phyloP scores from a whole-genome alignment of 306 rosid species.

The Cucumis hystrix region DNA sequence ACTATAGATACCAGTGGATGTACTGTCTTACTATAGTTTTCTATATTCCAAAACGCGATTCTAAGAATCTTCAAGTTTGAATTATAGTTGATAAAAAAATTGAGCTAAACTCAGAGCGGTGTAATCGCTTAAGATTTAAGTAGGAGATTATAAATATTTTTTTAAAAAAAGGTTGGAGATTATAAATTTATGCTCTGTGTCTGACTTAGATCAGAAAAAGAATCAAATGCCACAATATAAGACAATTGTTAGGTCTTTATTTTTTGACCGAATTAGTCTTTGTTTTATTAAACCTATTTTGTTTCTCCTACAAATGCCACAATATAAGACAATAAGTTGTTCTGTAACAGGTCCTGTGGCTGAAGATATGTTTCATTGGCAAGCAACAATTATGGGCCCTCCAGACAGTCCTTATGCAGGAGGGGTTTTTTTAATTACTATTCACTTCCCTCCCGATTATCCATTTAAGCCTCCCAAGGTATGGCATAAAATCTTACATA shows the following conservation, averaged over 20 bases:
- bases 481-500: background rate
- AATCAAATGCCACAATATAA: background rate
- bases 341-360: constrained; percentile 60
- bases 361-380: constrained; percentile 90
- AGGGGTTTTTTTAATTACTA: constrained; percentile 64
- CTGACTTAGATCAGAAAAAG: background rate
- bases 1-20: background rate
- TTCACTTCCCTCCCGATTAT: constrained; percentile 87
- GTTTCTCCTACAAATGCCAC: background rate
- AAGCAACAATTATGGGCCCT: constrained; percentile 85
- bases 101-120: background rate
- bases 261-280: background rate
- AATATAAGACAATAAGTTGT: background rate
- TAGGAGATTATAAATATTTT: background rate
- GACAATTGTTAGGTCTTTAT: background rate
- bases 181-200: background rate
- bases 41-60: background rate
- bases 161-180: too few relatives aligned
- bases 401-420: constrained; percentile 82
- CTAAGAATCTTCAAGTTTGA: background rate
- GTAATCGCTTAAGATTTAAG: background rate
- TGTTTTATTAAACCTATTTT: background rate
- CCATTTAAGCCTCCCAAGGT: constrained; percentile 86
- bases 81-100: background rate
- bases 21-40: background rate